Base-by-base conservation (phyloP, 1,284 basidiomycete genomes). In the Heterobasidion occidentale region DNA sequence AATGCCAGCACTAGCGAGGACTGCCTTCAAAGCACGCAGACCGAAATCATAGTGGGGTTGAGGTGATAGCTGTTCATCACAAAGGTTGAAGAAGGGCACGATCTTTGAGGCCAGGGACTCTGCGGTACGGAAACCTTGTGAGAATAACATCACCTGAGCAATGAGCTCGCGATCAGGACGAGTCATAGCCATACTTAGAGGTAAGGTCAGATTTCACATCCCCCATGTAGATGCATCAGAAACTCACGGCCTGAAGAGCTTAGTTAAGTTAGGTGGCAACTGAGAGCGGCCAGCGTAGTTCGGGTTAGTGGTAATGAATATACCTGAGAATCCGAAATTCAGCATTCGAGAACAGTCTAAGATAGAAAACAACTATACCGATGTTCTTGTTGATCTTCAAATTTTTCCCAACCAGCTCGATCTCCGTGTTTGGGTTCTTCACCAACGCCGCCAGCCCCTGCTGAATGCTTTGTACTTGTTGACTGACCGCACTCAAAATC, bases 21-120 rank as follows among this genome's bases (percentile, higher is more conserved):
- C 97, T 38, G 95, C 90, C 72, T 99, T 99, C 60, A 99, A 78
- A 12, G 97, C 97, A 64, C 97, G 94, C 45, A 99, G 79, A 73
- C 97, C 97, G 69, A 99, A 99, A 75, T 99, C 97, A 70, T 99
- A 99, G 74, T 99, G 98, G 2, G 96, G 94, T 68, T 99, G 97
- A 38, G 91, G 86, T 3, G 95, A 98, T 35, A 99, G 81, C 67
- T 99, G 96, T 68, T 99, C 95, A 60, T 93, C 87, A 65, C 96
- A 99, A 56, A 99, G 86, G 68, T 96, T 97, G 81, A 99, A 99
- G 79, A 99, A 98, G 0, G 96, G 97, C 14, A 99, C 96, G 57
- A 99, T 91, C 74, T 99, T 98, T 57, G 92, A 93, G 0, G 97
- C 97, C 7, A 99, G 81, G 0, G 84, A 88, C 71, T 98, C 97